Conservation (phyloP, 305 asterid genomes). For the Salvia sclarea region DNA sequence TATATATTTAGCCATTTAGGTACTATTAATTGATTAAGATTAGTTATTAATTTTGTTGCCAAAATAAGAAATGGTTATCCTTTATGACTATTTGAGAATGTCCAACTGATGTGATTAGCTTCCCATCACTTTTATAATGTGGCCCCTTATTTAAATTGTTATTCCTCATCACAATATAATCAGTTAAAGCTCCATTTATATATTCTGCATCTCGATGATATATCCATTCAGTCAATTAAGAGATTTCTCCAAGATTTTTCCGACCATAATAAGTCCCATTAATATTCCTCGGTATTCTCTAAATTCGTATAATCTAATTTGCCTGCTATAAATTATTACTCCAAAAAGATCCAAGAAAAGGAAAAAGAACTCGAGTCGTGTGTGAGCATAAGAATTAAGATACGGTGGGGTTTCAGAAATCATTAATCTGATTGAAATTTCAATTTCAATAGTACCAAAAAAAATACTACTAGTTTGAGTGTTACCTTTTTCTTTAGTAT, state of each 20-base stretch:
- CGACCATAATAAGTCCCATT: background rate
- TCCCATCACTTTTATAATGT: background rate
- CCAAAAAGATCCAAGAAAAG: too few species aligned
- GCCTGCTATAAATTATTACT: background rate
- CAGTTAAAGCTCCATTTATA: slow-evolving; percentile 10
- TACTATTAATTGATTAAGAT: too few species aligned
- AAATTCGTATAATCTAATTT: background rate
- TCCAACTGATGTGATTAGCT: background rate
- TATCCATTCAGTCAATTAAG: background rate
- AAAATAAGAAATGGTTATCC: background rate
- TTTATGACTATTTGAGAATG: background rate
- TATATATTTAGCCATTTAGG: too few species aligned
- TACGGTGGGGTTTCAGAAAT: background rate
- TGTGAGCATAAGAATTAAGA: background rate
- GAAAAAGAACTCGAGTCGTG: background rate
- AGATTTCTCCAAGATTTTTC: background rate
- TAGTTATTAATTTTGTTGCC: background rate
- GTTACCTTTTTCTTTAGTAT: background rate
- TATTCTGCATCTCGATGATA: background rate
- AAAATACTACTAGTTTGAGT: background rate
- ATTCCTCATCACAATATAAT: too few species aligned
- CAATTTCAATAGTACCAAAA: background rate
- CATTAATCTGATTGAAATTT: background rate
- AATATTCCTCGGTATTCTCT: background rate
- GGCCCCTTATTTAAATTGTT: background rate